These are phyloP conservation scores for Xylaria digitata DNA, from an alignment of 2,329 filamentous ascomycete genomes.

Conservation along the genomic window DNA sequence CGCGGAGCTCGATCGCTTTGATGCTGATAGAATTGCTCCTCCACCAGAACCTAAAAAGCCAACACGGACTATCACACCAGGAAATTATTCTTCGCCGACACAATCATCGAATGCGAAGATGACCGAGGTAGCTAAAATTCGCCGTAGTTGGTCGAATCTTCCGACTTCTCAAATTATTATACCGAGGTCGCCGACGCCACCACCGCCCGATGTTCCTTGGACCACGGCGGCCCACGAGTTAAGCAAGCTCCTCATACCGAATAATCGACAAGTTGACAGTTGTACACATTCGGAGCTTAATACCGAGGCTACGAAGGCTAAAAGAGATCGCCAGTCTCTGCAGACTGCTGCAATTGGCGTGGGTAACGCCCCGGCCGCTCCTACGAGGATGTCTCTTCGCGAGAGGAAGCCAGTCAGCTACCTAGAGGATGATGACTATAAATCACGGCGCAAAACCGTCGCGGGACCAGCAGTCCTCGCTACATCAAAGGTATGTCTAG, in stretches of 20 bases:
- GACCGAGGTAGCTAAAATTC: constrained; percentile 73
- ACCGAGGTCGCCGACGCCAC: constrained; percentile 68
- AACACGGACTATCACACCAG: constrained; percentile 63
- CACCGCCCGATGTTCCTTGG: constrained; percentile 87
- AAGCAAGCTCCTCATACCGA: constrained; percentile 83
- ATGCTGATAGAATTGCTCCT: constrained; percentile 66
- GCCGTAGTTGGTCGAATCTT: constrained; percentile 70
- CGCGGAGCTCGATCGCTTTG: constrained; percentile 74
- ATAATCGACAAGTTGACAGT: constrained; percentile 78
- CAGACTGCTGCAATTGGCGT: constrained; percentile 54
- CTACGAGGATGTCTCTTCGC: constrained; percentile 78
- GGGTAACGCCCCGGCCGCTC: constrained; percentile 51
- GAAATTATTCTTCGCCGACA: constrained; percentile 88
- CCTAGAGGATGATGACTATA: constrained; percentile 62
- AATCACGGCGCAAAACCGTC: constrained; percentile 71
- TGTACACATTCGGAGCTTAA: constrained; percentile 83
- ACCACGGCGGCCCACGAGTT: constrained; percentile 84
- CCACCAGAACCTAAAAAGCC: constrained; percentile 63
- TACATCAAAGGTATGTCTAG: constrained; percentile 55
- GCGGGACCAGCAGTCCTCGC: constrained; percentile 62
- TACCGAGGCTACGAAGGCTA: constrained; percentile 70
- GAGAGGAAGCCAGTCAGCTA: constrained; percentile 72
- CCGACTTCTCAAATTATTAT: constrained; percentile 52
- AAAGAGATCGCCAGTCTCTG: constrained; percentile 72
- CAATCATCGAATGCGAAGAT: constrained; percentile 88